Percentiles rank a stretch among this genome's conserved stretches.
Evolutionary conservation across 306 rosid species (phyloP).

Genomic region (Lagenaria siceraria): DNA sequence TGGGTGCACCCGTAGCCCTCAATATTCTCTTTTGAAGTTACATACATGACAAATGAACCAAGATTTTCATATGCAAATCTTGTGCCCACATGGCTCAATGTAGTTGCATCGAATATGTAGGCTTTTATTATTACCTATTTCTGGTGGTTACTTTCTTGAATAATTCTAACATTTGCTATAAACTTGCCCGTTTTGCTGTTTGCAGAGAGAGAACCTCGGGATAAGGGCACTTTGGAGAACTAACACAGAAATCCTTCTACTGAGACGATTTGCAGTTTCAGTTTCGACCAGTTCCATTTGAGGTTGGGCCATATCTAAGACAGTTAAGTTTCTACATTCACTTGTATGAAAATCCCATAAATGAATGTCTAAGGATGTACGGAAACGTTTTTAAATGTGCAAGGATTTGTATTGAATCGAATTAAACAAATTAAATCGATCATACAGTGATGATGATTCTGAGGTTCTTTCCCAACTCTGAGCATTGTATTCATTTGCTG

Average conservation of each 20-base stretch:
- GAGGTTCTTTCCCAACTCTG: background rate
- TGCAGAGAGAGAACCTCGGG: background rate
- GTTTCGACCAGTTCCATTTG: background rate
- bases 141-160: background rate
- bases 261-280: background rate
- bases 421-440: background rate
- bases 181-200: background rate
- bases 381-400: background rate
- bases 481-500: background rate
- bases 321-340: background rate
- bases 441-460: background rate
- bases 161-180: background rate
- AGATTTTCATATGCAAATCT: background rate
- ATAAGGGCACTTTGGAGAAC: background rate
- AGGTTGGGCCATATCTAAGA: background rate
- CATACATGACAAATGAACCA: too few relatives aligned
- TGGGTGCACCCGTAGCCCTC: too few relatives aligned
- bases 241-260: background rate
- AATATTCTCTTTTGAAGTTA: too few relatives aligned
- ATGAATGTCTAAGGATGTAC: background rate
- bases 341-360: background rate
- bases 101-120: background rate
- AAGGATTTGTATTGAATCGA: background rate
- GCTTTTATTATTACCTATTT: background rate
- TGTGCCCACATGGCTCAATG: background rate